phyloP scores from a whole-genome alignment of 2,329 filamentous ascomycete genomes.

The Tolypocladium album region DNA sequence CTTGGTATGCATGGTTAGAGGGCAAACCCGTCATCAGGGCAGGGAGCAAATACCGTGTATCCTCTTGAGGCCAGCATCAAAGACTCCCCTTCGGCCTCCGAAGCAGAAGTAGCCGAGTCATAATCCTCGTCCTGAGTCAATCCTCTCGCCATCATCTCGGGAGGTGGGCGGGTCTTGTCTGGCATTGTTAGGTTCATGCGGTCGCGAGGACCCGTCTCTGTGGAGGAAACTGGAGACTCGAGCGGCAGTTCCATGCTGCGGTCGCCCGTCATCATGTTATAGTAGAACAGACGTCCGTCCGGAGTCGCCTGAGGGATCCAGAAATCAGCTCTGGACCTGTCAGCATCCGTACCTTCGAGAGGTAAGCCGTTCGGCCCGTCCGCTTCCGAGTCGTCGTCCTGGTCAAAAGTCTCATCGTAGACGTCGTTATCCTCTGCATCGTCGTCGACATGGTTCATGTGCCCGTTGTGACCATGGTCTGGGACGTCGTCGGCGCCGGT shows the following conservation, averaged over 20 bases:
- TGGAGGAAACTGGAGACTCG: constrained; percentile 72
- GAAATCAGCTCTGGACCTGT: constrained; percentile 83
- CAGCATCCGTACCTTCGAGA: constrained; percentile 53
- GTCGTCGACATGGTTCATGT: constrained; percentile 45
- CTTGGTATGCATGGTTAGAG: constrained; percentile 17
- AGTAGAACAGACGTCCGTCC: constrained; percentile 90
- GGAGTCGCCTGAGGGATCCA: constrained; percentile 97
- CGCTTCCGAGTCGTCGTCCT: constrained; percentile 53
- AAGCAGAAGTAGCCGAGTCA: constrained; percentile 74
- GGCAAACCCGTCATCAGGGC: background rate
- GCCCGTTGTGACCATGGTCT: constrained; percentile 46
- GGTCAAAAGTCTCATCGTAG: constrained; percentile 59
- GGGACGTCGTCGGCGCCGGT: constrained; percentile 62
- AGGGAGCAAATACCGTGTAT: constrained; percentile 47
- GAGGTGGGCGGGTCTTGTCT: constrained; percentile 78
- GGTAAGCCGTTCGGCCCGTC: constrained; percentile 52
- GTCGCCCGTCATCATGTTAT: constrained; percentile 94
- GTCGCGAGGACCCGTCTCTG: constrained; percentile 78
- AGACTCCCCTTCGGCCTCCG: constrained; percentile 71
- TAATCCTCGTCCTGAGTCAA: constrained; percentile 79
- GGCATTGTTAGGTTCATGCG: constrained; percentile 81
- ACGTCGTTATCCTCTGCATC: constrained; percentile 53
- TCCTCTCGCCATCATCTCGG: constrained; percentile 82
- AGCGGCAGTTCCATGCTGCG: constrained; percentile 90
- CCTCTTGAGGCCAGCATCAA: constrained; percentile 55